A percentile compares a stretch with the other conserved stretches of the same genome.
Conservation (phyloP, 192 early-diverging fungal species). For the Backusella parvicylindrica region DNA sequence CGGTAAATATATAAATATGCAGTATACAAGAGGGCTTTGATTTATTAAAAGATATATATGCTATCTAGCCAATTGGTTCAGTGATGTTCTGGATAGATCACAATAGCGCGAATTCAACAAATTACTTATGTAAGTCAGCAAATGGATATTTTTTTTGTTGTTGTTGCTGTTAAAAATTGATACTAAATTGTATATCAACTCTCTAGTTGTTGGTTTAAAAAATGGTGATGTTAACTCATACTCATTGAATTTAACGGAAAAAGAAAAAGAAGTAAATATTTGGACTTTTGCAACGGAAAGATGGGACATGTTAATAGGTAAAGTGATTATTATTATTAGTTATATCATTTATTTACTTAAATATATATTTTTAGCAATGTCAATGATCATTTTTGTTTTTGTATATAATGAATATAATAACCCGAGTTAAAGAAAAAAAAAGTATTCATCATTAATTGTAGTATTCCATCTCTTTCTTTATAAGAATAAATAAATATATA, state of each 20-base stretch:
- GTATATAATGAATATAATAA: conserved; percentile 10
- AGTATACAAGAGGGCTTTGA: no score
- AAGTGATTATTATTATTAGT: no score
- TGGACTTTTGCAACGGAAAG: conserved; percentile 12
- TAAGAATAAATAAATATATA: no score
- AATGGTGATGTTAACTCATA: conserved; percentile 14
- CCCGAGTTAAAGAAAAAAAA: not conserved
- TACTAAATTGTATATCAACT: not conserved
- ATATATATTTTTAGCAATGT: not conserved
- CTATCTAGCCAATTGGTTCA: not conserved
- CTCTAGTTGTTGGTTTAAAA: conserved; percentile 12
- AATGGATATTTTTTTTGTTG: not conserved
- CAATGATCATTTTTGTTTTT: conserved; percentile 9
- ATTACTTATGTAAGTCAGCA: conserved; percentile 10
- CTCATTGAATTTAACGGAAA: not conserved
- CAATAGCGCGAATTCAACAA: not conserved
- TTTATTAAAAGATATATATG: not conserved
- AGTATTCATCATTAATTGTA: not conserved
- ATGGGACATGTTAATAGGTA: conserved; percentile 22
- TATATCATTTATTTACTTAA: not conserved
- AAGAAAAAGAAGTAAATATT: conserved; percentile 4
- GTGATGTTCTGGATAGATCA: not conserved
- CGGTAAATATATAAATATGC: not conserved
- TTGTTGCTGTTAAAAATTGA: no score
- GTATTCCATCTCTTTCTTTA: not conserved